Evolutionary conservation across 2,329 filamentous ascomycete genomes (phyloP).

Genomic region (Aaosphaeria pasadenensis): DNA sequence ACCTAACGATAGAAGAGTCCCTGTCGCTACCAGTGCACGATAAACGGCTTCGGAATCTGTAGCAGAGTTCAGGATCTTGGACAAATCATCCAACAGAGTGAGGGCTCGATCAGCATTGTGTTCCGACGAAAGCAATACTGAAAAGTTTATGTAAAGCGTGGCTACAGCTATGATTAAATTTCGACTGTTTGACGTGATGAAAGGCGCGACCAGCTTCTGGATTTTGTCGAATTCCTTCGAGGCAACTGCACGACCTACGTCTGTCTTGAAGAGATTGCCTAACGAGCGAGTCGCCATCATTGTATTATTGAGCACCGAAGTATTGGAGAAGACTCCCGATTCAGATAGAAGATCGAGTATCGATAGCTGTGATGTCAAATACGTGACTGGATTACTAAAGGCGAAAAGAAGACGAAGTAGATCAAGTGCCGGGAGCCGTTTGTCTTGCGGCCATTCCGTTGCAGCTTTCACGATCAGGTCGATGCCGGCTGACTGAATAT

Average conservation of each 20-base stretch:
- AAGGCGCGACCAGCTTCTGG: conserved; percentile 61
- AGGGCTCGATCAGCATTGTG: conserved; percentile 48
- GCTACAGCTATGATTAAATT: conserved; percentile 80
- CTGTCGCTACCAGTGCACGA: conserved; percentile 75
- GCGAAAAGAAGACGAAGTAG: conserved; percentile 79
- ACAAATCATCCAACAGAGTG: conserved; percentile 60
- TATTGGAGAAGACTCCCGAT: conserved; percentile 56
- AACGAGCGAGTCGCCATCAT: conserved; percentile 85
- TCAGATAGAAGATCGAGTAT: conserved; percentile 60
- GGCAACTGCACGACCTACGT: conserved; percentile 62
- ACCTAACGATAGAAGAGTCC: conserved; percentile 69
- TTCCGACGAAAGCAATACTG: conserved; percentile 63
- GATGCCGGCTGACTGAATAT: conserved; percentile 51
- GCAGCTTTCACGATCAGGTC: conserved; percentile 68
- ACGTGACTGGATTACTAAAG: conserved; percentile 62
- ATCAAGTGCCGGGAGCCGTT: conserved; percentile 81
- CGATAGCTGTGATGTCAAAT: conserved; percentile 53
- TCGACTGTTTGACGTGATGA: conserved; percentile 60
- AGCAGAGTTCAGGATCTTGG: conserved; percentile 61
- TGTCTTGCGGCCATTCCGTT: conserved; percentile 75
- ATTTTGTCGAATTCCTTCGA: conserved; percentile 59
- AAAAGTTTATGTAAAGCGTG: conserved; percentile 80
- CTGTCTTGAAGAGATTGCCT: conserved; percentile 77
- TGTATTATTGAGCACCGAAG: conserved; percentile 69
- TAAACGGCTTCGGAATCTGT: conserved; percentile 81